Percentiles rank a stretch among this genome's conserved stretches.
Evolutionary conservation across 495 filamentous ascomycete species (phyloP).

Genomic region (Hypoxylon cercidicola): DNA sequence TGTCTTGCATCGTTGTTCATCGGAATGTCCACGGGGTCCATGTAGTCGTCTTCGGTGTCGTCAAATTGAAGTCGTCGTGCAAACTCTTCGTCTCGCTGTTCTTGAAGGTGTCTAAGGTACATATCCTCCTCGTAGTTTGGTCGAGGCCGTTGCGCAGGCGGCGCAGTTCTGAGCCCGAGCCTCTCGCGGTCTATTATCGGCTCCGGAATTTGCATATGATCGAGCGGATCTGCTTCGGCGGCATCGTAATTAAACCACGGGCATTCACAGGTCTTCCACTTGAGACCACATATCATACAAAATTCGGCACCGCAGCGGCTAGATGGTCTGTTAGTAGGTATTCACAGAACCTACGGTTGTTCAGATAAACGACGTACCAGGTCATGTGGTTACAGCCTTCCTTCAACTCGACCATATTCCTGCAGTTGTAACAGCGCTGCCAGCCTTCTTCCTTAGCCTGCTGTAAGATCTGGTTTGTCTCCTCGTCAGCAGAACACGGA

Average conservation of each 20-base stretch:
- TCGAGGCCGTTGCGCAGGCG: slow-evolving; percentile 44
- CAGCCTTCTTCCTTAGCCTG: slow-evolving; percentile 77
- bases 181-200: slow-evolving; percentile 45
- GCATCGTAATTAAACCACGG: slow-evolving; percentile 78
- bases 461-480: slow-evolving; percentile 70
- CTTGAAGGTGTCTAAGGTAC: slow-evolving; percentile 62
- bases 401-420: slow-evolving; percentile 78
- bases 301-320: slow-evolving; percentile 83
- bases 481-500: slow-evolving; percentile 78
- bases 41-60: slow-evolving; percentile 54
- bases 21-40: slow-evolving; percentile 51
- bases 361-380: slow-evolving; percentile 63
- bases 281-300: slow-evolving; percentile 80
- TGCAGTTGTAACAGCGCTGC: slow-evolving; percentile 81
- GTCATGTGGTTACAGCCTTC: slow-evolving; percentile 90
- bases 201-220: slow-evolving; percentile 65
- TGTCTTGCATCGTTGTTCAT: slow-evolving; percentile 54
- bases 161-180: slow-evolving; percentile 30
- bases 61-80: slow-evolving; percentile 65
- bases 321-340: slow-evolving; percentile 30
- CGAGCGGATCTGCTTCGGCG: slow-evolving; percentile 66
- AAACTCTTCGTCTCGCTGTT: slow-evolving; percentile 65
- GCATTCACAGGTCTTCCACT: slow-evolving; percentile 86
- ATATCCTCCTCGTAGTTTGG: slow-evolving; percentile 65
- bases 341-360: neutral